Conservation (phyloP, 1,284 basidiomycete species). For the Neonothopanus nambi region DNA sequence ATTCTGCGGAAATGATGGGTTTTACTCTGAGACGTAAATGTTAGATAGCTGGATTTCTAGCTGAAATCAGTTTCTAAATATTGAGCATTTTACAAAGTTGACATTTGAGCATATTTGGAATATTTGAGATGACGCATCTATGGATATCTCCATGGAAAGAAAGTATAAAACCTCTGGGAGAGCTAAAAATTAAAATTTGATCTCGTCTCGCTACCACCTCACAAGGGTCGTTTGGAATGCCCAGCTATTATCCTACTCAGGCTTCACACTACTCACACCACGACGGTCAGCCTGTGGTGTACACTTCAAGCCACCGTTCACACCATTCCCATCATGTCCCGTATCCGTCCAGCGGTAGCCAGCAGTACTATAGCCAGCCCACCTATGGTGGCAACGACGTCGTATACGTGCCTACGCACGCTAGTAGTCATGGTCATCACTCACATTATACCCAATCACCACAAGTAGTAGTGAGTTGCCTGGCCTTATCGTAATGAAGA, state of each 20-base stretch:
- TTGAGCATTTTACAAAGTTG: not conserved
- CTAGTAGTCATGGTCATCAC: constrained; percentile 21
- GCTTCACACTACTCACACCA: constrained; percentile 18
- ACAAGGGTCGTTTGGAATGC: constrained; percentile 4
- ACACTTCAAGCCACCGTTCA: constrained; percentile 28
- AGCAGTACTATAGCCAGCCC: constrained; percentile 27
- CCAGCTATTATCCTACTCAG: constrained; percentile 27
- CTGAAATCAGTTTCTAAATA: too few relatives aligned
- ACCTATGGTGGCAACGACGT: constrained; percentile 21
- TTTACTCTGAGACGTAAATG: too few relatives aligned
- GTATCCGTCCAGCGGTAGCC: constrained; percentile 17
- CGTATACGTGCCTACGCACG: constrained; percentile 28
- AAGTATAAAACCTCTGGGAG: too few relatives aligned
- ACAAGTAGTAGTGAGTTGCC: constrained; percentile 17
- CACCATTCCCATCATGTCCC: constrained; percentile 24
- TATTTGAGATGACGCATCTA: not conserved
- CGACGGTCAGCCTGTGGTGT: constrained; percentile 30
- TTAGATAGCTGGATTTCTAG: too few relatives aligned
- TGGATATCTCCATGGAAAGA: constrained; percentile 7
- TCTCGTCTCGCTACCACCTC: not conserved
- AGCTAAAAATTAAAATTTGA: too few relatives aligned
- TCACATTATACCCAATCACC: constrained; percentile 15
- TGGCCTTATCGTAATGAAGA: not conserved
- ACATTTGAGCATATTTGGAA: constrained; percentile 9
- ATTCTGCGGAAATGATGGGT: too few relatives aligned